A percentile compares a stretch with the other conserved stretches of the same genome.
phyloP scores from a whole-genome alignment of 345 rosid species.

The Hibiscus syriacus region DNA sequence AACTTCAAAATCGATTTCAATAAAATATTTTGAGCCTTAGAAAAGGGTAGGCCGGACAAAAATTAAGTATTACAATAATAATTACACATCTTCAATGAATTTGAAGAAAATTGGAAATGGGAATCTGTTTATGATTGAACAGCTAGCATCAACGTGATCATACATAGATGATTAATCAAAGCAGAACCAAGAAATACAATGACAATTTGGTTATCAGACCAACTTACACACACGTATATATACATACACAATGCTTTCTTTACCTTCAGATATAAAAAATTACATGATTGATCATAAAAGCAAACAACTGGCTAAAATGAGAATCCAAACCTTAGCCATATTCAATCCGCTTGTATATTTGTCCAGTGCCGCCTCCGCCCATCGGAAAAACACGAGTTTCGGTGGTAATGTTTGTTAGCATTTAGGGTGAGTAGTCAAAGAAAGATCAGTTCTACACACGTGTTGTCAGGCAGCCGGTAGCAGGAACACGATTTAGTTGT shows the following conservation, averaged over 20 bases:
- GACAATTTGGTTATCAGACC: conserved; percentile 13
- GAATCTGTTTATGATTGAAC: background rate
- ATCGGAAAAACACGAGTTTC: conserved; percentile 25
- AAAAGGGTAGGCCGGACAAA: no score
- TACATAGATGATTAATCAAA: conserved; percentile 4
- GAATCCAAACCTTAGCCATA: conserved; percentile 21
- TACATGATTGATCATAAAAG: no score
- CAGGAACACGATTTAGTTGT: conserved; percentile 45
- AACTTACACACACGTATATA: conserved; percentile 29
- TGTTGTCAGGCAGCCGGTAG: conserved; percentile 61
- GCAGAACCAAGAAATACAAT: conserved; percentile 3
- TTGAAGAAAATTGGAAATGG: no score
- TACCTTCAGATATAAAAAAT: no score
- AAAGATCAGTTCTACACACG: conserved; percentile 56
- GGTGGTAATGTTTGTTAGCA: conserved; percentile 34
- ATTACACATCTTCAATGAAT: no score
- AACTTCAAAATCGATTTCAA: no score
- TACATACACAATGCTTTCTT: conserved; percentile 1
- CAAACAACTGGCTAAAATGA: no score
- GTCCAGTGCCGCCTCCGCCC: conserved; percentile 32
- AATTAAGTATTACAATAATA: no score
- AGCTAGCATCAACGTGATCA: conserved; percentile 7
- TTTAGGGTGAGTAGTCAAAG: conserved; percentile 55
- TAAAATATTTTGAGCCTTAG: no score
- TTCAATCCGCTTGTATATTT: conserved; percentile 17